Evolutionary conservation across 2,329 filamentous ascomycete species (phyloP), one percentile per base, ranked within the genome.

Genomic region (Phyllosticta capitalensis): DNA sequence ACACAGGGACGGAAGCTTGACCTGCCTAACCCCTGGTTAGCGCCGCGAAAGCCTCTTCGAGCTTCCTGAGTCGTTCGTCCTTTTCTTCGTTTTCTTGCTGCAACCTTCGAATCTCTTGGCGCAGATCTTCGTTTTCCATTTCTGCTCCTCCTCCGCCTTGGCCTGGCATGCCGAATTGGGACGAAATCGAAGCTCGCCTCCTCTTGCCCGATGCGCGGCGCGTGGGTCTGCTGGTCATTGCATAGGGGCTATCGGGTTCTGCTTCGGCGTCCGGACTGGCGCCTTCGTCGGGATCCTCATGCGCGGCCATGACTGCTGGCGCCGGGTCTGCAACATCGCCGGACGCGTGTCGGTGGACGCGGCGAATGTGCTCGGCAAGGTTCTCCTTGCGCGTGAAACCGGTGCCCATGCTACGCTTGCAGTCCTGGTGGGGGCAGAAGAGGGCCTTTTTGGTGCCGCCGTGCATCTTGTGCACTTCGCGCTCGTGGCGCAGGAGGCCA

Each of bases 351-450:
- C 72, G 70, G 71, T 97, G 92, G n/a, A 95, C 89, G 24, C 92
- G 86, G 20, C 92, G 88, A 19, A 96, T 78, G 74, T 97, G 92
- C 74, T 97, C 92, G 69, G 92, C 91, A 3, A 96, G 79, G 67
- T 97, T 97, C 75, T 97, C 92, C 68, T 92, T 89, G 55, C 92
- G 85, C 9, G 92, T 95, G 72, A 97, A 97, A 21, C 91, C 91
- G 67, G 90, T 89, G 63, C 90, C 92, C 0, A 84, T 86, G 68
- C 91, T 89, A 45, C 92, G 87, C 72, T 96, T 96, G 81, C 92
- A 97, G 69, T 90, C 90, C 45, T 79, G 74, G 67, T 92, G 88
- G 0, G 91, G 91, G 68, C 92, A 97, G 77, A 90, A 89, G 58
- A 95, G 81, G 2, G 88, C 86, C 63, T 95, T 91, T 71, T 92